A percentile compares a stretch with the other conserved stretches of the same genome.
Evolutionary conservation across 2,329 filamentous ascomycete species (phyloP).

Genomic region (Coniella vitis): DNA sequence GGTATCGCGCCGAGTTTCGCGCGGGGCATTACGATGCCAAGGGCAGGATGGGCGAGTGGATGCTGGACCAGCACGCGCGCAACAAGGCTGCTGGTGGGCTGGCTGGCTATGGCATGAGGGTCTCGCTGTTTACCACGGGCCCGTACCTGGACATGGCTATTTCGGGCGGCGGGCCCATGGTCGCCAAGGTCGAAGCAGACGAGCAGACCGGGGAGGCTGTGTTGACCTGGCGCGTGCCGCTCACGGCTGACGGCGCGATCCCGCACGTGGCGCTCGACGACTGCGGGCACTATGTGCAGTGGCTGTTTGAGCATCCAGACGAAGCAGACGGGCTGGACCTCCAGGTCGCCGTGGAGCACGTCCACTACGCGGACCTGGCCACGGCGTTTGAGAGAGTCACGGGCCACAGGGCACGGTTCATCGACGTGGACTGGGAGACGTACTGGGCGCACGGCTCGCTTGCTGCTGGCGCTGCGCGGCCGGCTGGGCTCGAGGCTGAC

Average conservation of each 20-base stretch:
- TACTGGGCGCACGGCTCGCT: slow-evolving; percentile 1
- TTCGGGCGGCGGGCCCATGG: slow-evolving; percentile 30
- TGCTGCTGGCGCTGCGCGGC: background rate
- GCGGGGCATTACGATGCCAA: slow-evolving; percentile 29
- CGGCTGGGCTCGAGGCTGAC: background rate
- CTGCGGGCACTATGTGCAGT: slow-evolving; percentile 38
- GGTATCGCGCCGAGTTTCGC: slow-evolving; percentile 11
- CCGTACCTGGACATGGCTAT: slow-evolving; percentile 42
- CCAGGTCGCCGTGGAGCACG: slow-evolving; percentile 30
- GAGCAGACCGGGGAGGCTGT: slow-evolving; percentile 23
- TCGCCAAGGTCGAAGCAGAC: slow-evolving; percentile 27
- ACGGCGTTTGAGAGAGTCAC: slow-evolving; percentile 26
- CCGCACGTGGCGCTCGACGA: slow-evolving; percentile 39
- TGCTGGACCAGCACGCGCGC: slow-evolving; percentile 33
- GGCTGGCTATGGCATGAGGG: slow-evolving; percentile 24
- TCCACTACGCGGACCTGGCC: slow-evolving; percentile 24
- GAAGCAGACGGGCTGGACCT: slow-evolving; percentile 38
- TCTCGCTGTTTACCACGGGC: slow-evolving; percentile 33
- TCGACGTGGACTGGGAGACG: slow-evolving; percentile 14
- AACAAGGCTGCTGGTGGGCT: slow-evolving; percentile 22
- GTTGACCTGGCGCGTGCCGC: slow-evolving; percentile 34
- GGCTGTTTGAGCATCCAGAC: slow-evolving; percentile 40
- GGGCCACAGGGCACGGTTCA: slow-evolving; percentile 24
- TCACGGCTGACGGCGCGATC: slow-evolving; percentile 32
- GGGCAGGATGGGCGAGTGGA: slow-evolving; percentile 37